Base-by-base conservation (phyloP, 2,329 filamentous ascomycete species). In the Fusarium marasasianum region DNA sequence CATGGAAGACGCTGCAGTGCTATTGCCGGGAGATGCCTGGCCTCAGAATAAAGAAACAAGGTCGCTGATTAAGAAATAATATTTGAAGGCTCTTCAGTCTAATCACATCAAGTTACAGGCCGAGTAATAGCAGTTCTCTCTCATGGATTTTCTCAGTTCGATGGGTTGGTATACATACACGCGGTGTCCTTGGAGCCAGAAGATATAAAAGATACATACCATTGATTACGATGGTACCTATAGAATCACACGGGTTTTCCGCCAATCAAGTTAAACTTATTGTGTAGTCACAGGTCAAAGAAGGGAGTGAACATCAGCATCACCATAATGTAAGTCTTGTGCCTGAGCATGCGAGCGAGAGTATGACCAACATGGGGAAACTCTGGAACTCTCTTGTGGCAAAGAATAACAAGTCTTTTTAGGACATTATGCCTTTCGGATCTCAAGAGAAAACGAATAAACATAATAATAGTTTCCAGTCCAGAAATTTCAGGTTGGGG, bases 201-300 rank as follows among this genome's bases (percentile, higher is more conserved):
- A 22, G 7, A 26, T 3, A 4, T n/a, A 14, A 6, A 41, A n/a
- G 2, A 11, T 29, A 41, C 11, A 10, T 8, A 3, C 6, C 8
- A n/a, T 17, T 20, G 24, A n/a, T 15, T 20, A n/a, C 12, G 14
- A 1, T 17, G 4, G 0, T 14, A 10, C 5, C 37, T 13, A n/a
- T 35, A 4, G 3, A 18, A 29, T n/a, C 8, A 55, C 6, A 18
- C 4, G 1, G 10, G 3, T 18, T 31, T 8, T 1, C 5, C 0
- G 13, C 50, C 9, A 35, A 35, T 35, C 33, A 35, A 35, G 3
- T 35, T 17, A 1, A 35, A 35, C 14, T 1, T 10, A 5, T 4
- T 15, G 2, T 15, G 3, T 55, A 43, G 15, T 8, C 26, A 31
- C 1, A 3, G 26, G 4, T 4, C 3, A n/a, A 37, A 15, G 14